Percentiles rank a stretch among this genome's conserved stretches.
Conservation (phyloP, 2,329 filamentous ascomycete genomes). For the Monilinia vaccinii-corymbosi region DNA sequence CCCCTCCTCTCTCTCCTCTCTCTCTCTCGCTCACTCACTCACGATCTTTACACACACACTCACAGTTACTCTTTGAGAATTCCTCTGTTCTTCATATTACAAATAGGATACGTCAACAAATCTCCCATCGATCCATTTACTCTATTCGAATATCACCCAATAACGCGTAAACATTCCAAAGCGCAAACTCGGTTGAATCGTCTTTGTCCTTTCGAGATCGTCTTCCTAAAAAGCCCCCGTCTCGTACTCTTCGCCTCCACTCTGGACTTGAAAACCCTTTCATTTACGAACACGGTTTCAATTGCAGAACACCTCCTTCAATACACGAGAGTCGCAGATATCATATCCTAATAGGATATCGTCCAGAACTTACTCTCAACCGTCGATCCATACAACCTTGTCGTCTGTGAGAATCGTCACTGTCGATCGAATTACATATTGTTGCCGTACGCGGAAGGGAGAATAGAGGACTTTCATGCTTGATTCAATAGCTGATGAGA, state of each 20-base stretch:
- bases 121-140: not conserved
- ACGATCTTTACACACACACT: not conserved
- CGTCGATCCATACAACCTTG: not conserved
- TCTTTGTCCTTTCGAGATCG: constrained; percentile 11
- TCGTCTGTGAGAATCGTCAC: not conserved
- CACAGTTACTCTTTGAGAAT: not conserved
- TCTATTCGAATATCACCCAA: not conserved
- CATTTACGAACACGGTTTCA: constrained; percentile 7
- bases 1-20: not conserved
- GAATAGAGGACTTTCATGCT: constrained; percentile 1
- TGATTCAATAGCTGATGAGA: constrained; percentile 24
- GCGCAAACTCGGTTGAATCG: constrained; percentile 10
- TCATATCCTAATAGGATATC: not conserved
- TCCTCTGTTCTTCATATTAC: not conserved
- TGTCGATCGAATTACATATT: not conserved
- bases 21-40: not conserved
- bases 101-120: constrained; percentile 1
- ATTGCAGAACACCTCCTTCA: constrained; percentile 7
- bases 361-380: not conserved
- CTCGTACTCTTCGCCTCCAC: constrained; percentile 8
- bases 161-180: constrained; percentile 9
- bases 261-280: constrained; percentile 9
- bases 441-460: constrained; percentile 7
- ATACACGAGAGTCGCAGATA: not conserved
- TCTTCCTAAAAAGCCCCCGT: not conserved